phyloP scores from a whole-genome alignment of 2,329 filamentous ascomycete genomes.

The Periglandula ipomoeae region DNA sequence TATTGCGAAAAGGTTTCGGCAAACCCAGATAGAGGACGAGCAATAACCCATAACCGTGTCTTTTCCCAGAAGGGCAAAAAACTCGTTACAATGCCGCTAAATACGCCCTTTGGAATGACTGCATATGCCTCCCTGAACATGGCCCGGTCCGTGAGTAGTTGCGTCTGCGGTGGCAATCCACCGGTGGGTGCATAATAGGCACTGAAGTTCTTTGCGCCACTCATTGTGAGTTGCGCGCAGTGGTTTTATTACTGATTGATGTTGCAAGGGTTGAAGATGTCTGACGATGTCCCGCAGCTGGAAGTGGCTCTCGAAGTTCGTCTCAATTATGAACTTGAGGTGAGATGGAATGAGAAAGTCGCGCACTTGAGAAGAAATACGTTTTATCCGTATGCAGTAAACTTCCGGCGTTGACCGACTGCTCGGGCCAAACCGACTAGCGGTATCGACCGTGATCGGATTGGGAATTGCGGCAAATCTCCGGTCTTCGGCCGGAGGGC shows the following conservation, averaged over 20 bases:
- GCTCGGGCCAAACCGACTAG: no score
- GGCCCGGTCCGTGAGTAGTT: constrained; percentile 8
- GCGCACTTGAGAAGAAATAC: no score
- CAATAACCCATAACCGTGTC: constrained; percentile 8
- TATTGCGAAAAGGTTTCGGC: constrained; percentile 9
- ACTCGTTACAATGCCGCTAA: constrained; percentile 8
- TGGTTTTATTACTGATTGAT: no score
- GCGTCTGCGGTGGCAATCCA: constrained; percentile 7
- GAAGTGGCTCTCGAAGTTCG: no score
- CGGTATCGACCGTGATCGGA: no score
- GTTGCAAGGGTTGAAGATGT: no score
- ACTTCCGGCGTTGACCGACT: neutral
- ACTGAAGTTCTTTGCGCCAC: neutral
- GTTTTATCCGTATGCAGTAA: neutral
- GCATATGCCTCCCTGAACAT: constrained; percentile 8
- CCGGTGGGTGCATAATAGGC: constrained; percentile 6
- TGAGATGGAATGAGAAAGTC: no score
- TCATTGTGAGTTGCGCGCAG: no score
- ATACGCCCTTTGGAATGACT: constrained; percentile 7
- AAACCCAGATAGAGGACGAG: constrained; percentile 7
- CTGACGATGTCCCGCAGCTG: no score
- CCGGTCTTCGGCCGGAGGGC: no score
- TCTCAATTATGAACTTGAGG: no score
- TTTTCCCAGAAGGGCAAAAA: constrained; percentile 6
- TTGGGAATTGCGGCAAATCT: neutral